Conservation (phyloP, 2,329 filamentous ascomycete species). For the Pseudogymnoascus sp. region DNA sequence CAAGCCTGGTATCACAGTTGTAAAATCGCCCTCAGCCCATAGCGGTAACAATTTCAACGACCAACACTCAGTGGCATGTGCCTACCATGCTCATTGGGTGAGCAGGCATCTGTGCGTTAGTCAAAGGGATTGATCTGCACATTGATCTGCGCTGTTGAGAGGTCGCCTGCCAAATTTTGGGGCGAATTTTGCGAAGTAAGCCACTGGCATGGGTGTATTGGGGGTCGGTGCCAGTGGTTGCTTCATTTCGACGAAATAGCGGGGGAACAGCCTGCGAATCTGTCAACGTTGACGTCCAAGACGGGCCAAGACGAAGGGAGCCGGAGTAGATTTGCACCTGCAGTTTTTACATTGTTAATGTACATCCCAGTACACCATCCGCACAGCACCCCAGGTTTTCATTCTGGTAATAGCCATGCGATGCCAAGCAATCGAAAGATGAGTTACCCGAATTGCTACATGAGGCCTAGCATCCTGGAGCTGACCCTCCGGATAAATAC, state of each 20-base stretch:
- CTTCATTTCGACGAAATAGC: background rate
- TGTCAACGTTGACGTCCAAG: background rate
- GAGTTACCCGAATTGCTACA: background rate
- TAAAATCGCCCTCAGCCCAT: background rate
- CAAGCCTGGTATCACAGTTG: background rate
- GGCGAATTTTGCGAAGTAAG: background rate
- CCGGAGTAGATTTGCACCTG: background rate
- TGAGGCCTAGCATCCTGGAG: background rate
- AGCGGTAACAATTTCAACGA: background rate
- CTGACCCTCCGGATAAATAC: slow-evolving; percentile 7
- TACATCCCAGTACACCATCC: background rate
- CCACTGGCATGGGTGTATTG: background rate
- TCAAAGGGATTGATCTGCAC: slow-evolving; percentile 1
- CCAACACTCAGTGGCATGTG: background rate
- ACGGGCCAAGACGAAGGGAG: background rate
- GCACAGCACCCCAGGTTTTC: background rate
- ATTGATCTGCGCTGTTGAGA: background rate
- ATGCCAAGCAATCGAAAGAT: background rate
- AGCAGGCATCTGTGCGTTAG: background rate
- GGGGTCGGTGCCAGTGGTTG: background rate
- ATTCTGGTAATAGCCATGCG: background rate
- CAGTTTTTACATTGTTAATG: background rate
- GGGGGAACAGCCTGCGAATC: background rate
- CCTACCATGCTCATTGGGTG: background rate
- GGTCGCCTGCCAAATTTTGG: background rate